phyloP scores from a whole-genome alignment of 148 eudicot species.

The Polygonum aviculare region DNA sequence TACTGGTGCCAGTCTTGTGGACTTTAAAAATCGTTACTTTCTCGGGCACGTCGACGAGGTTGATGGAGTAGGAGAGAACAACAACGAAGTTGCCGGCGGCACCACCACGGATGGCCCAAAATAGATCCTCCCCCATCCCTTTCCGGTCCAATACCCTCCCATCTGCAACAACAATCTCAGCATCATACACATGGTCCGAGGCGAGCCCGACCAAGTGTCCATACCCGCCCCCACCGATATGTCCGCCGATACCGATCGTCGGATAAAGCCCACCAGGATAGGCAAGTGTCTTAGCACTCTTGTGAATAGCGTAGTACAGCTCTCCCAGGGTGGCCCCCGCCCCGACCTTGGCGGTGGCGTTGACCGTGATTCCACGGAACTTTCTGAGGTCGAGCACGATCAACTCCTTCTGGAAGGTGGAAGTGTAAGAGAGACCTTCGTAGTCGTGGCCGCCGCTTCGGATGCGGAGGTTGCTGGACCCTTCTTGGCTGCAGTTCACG shows the following conservation, averaged over 20 bases:
- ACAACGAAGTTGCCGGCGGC: conserved; percentile 9
- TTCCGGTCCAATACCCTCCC: conserved; percentile 10
- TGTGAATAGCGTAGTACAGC: conserved; percentile 3
- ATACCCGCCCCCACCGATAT: conserved; percentile 3
- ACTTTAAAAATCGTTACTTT: not conserved
- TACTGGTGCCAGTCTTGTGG: not conserved
- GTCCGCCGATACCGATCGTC: conserved; percentile 10
- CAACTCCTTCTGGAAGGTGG: not conserved
- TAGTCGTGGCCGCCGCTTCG: conserved; percentile 14
- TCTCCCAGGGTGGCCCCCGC: conserved; percentile 9
- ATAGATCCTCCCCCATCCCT: conserved; percentile 11
- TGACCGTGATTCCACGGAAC: not conserved
- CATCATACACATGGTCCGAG: conserved; percentile 10
- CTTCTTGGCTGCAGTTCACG: not conserved
- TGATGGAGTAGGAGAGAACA: not conserved
- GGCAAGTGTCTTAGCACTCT: not conserved
- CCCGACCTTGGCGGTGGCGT: conserved; percentile 5
- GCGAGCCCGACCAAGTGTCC: conserved; percentile 5
- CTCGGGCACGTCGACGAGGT: conserved; percentile 5
- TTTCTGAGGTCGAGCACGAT: not conserved
- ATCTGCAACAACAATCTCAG: not conserved
- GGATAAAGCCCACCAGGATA: conserved; percentile 2
- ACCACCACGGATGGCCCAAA: conserved; percentile 13
- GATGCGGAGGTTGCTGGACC: not conserved
- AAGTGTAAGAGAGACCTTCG: conserved; percentile 2